A percentile compares a stretch with the other conserved stretches of the same genome.
Conservation (phyloP, 2,329 filamentous ascomycete species). For the Cladosporium sp. region DNA sequence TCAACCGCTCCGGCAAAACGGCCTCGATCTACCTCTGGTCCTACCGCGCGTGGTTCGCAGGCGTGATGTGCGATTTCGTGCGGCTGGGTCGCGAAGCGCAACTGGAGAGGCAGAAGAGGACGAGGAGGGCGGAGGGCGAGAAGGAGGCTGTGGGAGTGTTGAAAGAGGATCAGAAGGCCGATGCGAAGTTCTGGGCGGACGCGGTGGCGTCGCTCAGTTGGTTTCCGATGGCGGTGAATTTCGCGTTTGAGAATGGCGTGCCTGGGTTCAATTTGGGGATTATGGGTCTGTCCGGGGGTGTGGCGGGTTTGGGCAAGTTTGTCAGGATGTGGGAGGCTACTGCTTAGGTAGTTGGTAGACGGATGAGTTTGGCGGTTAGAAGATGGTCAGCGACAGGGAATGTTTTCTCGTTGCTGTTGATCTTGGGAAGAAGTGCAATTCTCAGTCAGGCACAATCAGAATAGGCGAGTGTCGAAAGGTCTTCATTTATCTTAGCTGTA, state of each 20-base stretch:
- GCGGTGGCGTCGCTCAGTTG: slow-evolving; percentile 39
- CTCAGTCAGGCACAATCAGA: no score
- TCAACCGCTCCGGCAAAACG: slow-evolving; percentile 29
- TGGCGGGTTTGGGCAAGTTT: slow-evolving; percentile 36
- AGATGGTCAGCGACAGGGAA: background rate
- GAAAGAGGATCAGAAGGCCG: slow-evolving; percentile 35
- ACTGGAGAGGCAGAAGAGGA: slow-evolving; percentile 34
- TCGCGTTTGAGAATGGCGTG: slow-evolving; percentile 35
- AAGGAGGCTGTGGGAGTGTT: slow-evolving; percentile 24
- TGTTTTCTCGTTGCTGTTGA: no score
- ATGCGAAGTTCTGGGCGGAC: slow-evolving; percentile 41
- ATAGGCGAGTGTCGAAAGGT: no score
- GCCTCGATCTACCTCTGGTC: slow-evolving; percentile 38
- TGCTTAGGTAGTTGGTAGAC: slow-evolving; percentile 10
- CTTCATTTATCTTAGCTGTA: no score
- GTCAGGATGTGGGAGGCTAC: slow-evolving; percentile 32
- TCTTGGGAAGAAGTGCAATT: no score
- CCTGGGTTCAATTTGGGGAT: slow-evolving; percentile 42
- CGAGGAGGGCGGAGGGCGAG: slow-evolving; percentile 22
- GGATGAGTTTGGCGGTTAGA: background rate
- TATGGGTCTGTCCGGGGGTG: slow-evolving; percentile 40
- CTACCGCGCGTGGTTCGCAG: slow-evolving; percentile 42
- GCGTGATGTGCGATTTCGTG: slow-evolving; percentile 42
- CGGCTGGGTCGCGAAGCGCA: slow-evolving; percentile 40
- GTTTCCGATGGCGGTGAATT: slow-evolving; percentile 43